Conservation (phyloP, 2,329 filamentous ascomycete species). For the Emmonsiellopsis sp. region DNA sequence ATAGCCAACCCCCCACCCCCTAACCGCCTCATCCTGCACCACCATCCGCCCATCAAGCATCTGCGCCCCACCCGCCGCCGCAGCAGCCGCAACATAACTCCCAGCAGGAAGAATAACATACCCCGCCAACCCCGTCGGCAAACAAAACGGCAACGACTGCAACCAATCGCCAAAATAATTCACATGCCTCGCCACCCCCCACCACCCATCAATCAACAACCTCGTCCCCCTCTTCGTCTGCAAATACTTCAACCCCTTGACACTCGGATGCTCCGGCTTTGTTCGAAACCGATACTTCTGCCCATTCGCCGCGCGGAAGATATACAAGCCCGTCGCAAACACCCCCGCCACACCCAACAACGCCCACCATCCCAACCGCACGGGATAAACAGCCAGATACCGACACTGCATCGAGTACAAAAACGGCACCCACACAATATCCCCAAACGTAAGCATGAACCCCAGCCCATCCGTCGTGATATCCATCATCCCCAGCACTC, state of each 20-base stretch:
- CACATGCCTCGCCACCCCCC: slow-evolving; percentile 12
- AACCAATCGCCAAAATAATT: slow-evolving; percentile 15
- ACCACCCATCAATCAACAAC: slow-evolving; percentile 11
- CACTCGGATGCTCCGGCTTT: slow-evolving; percentile 68
- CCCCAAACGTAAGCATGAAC: slow-evolving; percentile 89
- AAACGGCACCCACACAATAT: slow-evolving; percentile 88
- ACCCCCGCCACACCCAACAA: slow-evolving; percentile 57
- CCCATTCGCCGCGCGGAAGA: slow-evolving; percentile 86
- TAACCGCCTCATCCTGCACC: neutral
- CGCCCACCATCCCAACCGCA: slow-evolving; percentile 63
- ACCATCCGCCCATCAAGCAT: slow-evolving; percentile 6
- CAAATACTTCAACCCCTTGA: slow-evolving; percentile 76
- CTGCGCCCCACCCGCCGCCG: neutral
- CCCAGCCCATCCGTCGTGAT: slow-evolving; percentile 90
- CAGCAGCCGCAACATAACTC: neutral
- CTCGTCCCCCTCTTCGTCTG: slow-evolving; percentile 46
- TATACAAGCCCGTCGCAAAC: slow-evolving; percentile 65
- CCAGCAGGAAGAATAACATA: slow-evolving; percentile 9
- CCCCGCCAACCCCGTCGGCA: slow-evolving; percentile 12
- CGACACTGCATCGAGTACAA: slow-evolving; percentile 75
- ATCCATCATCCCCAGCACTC: slow-evolving; percentile 88
- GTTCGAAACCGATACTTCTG: slow-evolving; percentile 93
- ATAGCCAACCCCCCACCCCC: slow-evolving; percentile 11
- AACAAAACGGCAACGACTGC: slow-evolving; percentile 10
- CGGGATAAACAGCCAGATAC: slow-evolving; percentile 74